These are phyloP conservation scores for Pythium scleroteichum DNA, from an alignment of 352 stramenopile genomes.

Conservation along the genomic window DNA sequence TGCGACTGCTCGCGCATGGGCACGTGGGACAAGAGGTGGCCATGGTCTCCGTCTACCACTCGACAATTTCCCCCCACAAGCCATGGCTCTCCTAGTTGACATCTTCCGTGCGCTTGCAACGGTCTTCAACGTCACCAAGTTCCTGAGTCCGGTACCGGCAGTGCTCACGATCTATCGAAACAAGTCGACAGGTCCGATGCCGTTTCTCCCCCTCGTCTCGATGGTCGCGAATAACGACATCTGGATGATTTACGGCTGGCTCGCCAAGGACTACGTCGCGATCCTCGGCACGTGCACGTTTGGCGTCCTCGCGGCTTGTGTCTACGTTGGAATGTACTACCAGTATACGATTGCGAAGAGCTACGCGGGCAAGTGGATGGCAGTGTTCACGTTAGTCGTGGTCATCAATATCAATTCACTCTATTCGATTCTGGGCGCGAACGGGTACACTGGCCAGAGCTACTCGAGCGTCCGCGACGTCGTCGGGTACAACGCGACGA, in stretches of 20 bases:
- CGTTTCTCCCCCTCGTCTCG: slow-evolving; percentile 37
- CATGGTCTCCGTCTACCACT: too few relatives aligned
- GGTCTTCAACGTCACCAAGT: neutral
- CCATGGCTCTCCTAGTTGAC: neutral
- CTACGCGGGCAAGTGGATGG: neutral
- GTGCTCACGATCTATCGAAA: neutral
- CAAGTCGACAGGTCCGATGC: slow-evolving; percentile 28
- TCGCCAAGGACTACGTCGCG: neutral
- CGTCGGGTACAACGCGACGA: slow-evolving; percentile 39
- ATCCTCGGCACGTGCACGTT: too few relatives aligned
- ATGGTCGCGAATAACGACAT: slow-evolving; percentile 44
- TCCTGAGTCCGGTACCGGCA: neutral
- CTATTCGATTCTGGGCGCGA: too few relatives aligned
- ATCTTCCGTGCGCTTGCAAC: slow-evolving; percentile 1
- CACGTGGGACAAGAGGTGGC: too few relatives aligned
- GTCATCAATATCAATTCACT: neutral
- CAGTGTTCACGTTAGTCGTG: neutral
- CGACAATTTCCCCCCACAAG: too few relatives aligned
- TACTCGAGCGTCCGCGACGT: slow-evolving; percentile 42
- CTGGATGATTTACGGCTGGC: slow-evolving; percentile 22
- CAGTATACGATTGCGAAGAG: neutral
- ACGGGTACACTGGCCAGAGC: slow-evolving; percentile 1
- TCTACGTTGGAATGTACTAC: too few relatives aligned
- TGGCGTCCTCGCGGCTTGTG: too few relatives aligned
- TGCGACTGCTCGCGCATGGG: too few relatives aligned